Conservation (phyloP, 371 early-diverging fungal species). For the Syncephalastrum monosporum region DNA sequence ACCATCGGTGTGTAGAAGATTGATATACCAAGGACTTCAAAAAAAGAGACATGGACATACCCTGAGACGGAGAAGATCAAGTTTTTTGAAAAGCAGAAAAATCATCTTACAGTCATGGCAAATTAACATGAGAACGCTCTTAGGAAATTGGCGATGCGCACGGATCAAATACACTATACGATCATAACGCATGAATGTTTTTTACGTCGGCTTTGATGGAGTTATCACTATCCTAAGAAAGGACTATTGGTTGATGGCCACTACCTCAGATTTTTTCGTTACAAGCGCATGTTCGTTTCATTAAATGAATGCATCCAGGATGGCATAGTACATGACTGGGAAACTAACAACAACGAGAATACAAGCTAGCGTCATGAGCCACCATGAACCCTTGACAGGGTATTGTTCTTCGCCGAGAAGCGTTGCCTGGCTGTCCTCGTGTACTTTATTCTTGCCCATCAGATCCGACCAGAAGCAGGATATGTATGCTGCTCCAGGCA, state of each 20-base stretch:
- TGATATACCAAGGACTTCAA: no score
- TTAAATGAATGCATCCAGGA: slow-evolving; percentile 18
- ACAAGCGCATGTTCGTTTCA: not conserved
- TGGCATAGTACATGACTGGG: slow-evolving; percentile 35
- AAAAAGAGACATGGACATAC: no score
- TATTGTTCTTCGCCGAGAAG: not conserved
- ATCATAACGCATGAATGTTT: not conserved
- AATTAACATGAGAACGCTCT: no score
- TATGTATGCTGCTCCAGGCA: slow-evolving; percentile 44
- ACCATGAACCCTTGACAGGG: slow-evolving; percentile 18
- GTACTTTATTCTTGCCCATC: slow-evolving; percentile 10
- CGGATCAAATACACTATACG: not conserved
- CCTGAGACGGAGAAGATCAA: no score
- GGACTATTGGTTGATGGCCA: not conserved
- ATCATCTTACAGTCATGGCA: no score
- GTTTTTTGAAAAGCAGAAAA: no score
- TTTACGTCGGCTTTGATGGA: not conserved
- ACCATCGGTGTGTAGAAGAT: no score
- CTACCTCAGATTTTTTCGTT: not conserved
- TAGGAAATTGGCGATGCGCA: not conserved
- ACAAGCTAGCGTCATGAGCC: slow-evolving; percentile 15
- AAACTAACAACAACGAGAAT: slow-evolving; percentile 20
- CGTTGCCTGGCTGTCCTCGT: not conserved
- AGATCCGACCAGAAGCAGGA: slow-evolving; percentile 29
- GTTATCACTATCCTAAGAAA: not conserved